Base-by-base conservation (phyloP, 2,329 filamentous ascomycete species). In the Diaporthe sp. region DNA sequence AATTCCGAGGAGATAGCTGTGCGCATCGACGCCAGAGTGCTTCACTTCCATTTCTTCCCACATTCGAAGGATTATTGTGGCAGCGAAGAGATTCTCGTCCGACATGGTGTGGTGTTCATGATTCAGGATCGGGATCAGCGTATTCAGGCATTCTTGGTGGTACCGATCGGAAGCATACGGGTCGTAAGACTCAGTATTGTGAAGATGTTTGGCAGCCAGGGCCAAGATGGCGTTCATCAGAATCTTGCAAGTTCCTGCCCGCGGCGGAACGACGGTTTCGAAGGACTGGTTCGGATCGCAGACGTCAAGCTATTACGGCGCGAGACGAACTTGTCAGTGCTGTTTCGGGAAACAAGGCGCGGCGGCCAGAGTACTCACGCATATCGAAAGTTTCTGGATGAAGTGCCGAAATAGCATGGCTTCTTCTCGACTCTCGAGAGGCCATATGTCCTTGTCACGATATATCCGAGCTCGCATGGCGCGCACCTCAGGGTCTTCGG, bases 181-280 rank as follows among this genome's bases (percentile, higher is more conserved):
- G 78, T 90, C 87, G 77, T 88, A 89, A 31, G 83, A 80, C 37
- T 83, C 84, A 17, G 86, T 86, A 44, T 89, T 84, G 62, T 86
- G 89, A 51, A 91, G 81, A 78, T 91, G 90, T 51, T 89, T 84
- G 3, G 89, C 88, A 0, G 90, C 87, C 5, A 91, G 83, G 2
- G 90, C 90, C 57, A 90, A 86, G 37, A 91, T 90, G 31, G 90
- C 89, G 73, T 91, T 90, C 17, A 90, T 83, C 5, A 92, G 83
- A 3, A 88, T 87, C 0, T 87, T 87, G 71, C 86, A 90, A 1
- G 82, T 85, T 17, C 85, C 85, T 5, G 90, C 89, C 28, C 88
- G 84, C 72, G 88, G 85, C 0, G 90, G 90, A 0, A 92, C 89
- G 8, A 88, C 83, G 0, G 86, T 84, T 73, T 88, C 87, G 78